Conservation (phyloP, 2,329 filamentous ascomycete species). For the Epichloe aotearoae region DNA sequence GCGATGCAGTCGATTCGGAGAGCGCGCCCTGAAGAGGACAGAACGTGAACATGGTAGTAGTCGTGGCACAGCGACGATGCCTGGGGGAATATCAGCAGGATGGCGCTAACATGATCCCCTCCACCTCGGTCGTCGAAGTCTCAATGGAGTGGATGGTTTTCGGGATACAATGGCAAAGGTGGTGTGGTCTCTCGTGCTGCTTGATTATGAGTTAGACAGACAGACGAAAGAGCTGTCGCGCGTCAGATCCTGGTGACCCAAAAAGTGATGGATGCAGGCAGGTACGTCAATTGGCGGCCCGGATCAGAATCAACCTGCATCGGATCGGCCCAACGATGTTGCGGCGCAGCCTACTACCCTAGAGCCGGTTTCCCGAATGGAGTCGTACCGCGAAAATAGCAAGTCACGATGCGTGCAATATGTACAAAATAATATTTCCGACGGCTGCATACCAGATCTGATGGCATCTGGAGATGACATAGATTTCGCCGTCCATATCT, state of each 20-base stretch:
- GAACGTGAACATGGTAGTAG: slow-evolving; percentile 78
- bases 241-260: not conserved
- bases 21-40: slow-evolving; percentile 85
- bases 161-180: not conserved
- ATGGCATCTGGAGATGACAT: not conserved
- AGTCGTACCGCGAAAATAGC: no score
- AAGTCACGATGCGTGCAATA: no score
- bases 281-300: not conserved
- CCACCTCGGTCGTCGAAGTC: not conserved
- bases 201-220: not conserved
- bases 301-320: not conserved
- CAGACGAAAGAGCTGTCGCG: not conserved
- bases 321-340: slow-evolving; percentile 5
- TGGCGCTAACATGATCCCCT: slow-evolving; percentile 2
- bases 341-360: not conserved
- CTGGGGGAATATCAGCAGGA: not conserved
- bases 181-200: not conserved
- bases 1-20: slow-evolving; percentile 72
- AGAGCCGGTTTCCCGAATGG: not conserved
- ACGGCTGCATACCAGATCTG: not conserved
- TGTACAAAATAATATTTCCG: not conserved
- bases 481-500: no score
- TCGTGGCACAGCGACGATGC: slow-evolving; percentile 1
- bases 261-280: not conserved
- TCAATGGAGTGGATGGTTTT: not conserved